phyloP scores from a whole-genome alignment of 495 filamentous ascomycete genomes.

The Immersiella caudata region DNA sequence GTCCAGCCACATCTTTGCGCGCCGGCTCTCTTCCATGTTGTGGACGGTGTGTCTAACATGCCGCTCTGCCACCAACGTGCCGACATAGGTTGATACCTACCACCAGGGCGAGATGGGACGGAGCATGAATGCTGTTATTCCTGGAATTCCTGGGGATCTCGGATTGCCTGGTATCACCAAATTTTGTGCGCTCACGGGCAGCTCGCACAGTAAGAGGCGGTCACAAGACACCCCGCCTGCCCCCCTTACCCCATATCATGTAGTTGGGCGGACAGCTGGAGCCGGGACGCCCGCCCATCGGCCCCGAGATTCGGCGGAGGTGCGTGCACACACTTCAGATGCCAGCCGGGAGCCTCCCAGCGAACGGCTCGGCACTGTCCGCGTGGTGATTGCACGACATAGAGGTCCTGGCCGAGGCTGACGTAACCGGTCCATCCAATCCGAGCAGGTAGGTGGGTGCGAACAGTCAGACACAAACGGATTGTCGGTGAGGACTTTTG shows the following conservation, averaged over 20 bases:
- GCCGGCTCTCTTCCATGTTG: neutral
- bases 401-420: neutral
- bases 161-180: neutral
- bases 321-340: neutral
- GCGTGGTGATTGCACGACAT: neutral
- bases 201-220: neutral
- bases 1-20: conserved; percentile 2
- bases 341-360: neutral
- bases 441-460: neutral
- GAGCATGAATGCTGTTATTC: neutral
- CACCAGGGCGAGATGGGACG: neutral
- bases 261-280: neutral
- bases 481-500: neutral
- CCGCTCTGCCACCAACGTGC: neutral
- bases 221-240: conserved; percentile 7
- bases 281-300: neutral
- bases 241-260: too few species aligned
- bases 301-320: neutral
- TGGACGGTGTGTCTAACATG: neutral
- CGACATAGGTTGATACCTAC: neutral
- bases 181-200: neutral
- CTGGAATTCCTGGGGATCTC: neutral
- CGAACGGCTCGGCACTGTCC: neutral
- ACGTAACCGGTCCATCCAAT: neutral
- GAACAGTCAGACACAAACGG: neutral